phyloP scores from a whole-genome alignment of 495 filamentous ascomycete species.

The Monascus purpureus region DNA sequence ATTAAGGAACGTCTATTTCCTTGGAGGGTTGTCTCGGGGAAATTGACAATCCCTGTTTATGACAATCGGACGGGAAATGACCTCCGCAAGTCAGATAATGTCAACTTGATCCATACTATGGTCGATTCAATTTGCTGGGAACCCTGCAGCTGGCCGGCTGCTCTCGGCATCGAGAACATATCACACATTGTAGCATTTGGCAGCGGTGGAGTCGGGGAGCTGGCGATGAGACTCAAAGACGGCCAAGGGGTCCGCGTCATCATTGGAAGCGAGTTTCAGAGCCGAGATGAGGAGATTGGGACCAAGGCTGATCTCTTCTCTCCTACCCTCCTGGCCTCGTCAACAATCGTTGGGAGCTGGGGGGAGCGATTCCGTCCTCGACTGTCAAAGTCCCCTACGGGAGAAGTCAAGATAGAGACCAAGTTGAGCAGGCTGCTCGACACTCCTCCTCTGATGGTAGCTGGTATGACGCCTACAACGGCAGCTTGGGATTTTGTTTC shows the following conservation, averaged over 20 bases:
- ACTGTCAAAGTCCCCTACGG: conserved; percentile 5
- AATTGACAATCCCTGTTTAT: conserved; percentile 19
- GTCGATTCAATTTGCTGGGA: too few relatives aligned
- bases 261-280: too few relatives aligned
- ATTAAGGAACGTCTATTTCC: conserved; percentile 8
- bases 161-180: too few relatives aligned
- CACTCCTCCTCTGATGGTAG: conserved; percentile 25
- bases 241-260: too few relatives aligned
- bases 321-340: conserved; percentile 2
- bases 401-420: conserved; percentile 13
- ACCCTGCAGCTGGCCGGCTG: too few relatives aligned
- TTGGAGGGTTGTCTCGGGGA: conserved; percentile 3
- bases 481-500: conserved; percentile 23
- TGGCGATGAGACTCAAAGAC: too few relatives aligned
- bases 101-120: too few relatives aligned
- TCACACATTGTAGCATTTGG: too few relatives aligned
- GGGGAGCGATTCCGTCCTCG: conserved; percentile 12
- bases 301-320: conserved; percentile 6
- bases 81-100: too few relatives aligned
- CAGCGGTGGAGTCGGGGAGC: too few relatives aligned
- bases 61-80: too few relatives aligned
- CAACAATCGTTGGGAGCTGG: conserved; percentile 13
- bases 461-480: conserved; percentile 33
- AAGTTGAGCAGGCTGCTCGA: conserved; percentile 20
- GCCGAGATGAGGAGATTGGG: conserved; percentile 6